A percentile compares a stretch with the other conserved stretches of the same genome.
Conservation (phyloP, 2,329 filamentous ascomycete genomes). For the Colletotrichum sojae region DNA sequence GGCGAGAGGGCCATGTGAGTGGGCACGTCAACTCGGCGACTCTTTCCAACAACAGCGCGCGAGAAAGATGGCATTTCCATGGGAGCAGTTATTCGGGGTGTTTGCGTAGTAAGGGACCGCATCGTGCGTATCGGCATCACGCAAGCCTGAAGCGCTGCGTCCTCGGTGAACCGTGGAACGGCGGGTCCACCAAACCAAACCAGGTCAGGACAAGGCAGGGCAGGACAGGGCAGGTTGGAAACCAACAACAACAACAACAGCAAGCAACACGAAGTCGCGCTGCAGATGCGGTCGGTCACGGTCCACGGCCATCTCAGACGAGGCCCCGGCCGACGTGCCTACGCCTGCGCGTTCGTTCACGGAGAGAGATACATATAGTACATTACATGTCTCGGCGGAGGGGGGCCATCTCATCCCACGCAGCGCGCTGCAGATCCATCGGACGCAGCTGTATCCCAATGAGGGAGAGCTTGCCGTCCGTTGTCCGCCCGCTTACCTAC, state of each 20-base stretch:
- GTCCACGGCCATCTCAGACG: background rate
- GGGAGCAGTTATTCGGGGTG: too few species aligned
- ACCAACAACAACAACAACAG: constrained; percentile 16
- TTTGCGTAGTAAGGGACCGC: background rate
- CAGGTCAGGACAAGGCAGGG: background rate
- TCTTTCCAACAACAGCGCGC: too few species aligned
- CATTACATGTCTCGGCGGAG: constrained; percentile 2
- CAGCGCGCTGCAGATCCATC: constrained; percentile 20
- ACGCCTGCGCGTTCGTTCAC: too few species aligned
- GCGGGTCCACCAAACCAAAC: background rate
- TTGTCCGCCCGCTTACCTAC: constrained; percentile 20
- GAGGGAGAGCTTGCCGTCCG: constrained; percentile 3
- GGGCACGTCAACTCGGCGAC: too few species aligned
- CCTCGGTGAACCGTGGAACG: background rate
- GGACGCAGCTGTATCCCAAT: constrained; percentile 20
- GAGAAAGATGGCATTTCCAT: too few species aligned
- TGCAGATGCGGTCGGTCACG: background rate
- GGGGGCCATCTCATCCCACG: constrained; percentile 20
- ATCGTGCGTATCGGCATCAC: constrained; percentile 5
- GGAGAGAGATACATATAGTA: too few species aligned
- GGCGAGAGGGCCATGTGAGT: background rate
- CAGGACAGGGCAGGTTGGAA: background rate
- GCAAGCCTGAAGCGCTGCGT: constrained; percentile 15
- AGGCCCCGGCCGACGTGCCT: background rate
- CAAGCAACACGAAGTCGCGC: constrained; percentile 15